A percentile compares a stretch with the other conserved stretches of the same genome.
These are phyloP conservation scores for Aspergillus cejpii DNA, from an alignment of 2,329 filamentous ascomycete genomes.

Conservation along the genomic window DNA sequence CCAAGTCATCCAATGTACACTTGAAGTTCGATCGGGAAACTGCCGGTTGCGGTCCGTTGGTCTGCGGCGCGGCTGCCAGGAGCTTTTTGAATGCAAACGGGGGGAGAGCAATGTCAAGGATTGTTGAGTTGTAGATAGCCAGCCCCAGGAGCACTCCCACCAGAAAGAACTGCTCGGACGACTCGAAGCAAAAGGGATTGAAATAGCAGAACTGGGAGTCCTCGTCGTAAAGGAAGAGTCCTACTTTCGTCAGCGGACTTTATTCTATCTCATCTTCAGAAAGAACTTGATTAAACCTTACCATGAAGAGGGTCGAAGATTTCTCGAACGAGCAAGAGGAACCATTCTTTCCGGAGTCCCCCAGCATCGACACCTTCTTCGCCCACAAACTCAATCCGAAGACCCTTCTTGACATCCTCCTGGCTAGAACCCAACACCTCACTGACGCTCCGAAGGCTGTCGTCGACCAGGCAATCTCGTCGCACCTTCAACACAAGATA, in stretches of 20 bases:
- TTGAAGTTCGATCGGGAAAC: slow-evolving; percentile 55
- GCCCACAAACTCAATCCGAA: slow-evolving; percentile 76
- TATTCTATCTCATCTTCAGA: background rate
- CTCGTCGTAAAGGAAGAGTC: slow-evolving; percentile 88
- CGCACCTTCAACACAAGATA: slow-evolving; percentile 71
- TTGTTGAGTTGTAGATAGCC: slow-evolving; percentile 92
- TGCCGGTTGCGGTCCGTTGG: slow-evolving; percentile 51
- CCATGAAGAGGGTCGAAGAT: slow-evolving; percentile 87
- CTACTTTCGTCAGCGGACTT: slow-evolving; percentile 38
- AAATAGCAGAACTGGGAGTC: slow-evolving; percentile 90
- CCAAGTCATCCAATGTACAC: slow-evolving; percentile 73
- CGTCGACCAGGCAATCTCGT: slow-evolving; percentile 79
- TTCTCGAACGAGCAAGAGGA: slow-evolving; percentile 76
- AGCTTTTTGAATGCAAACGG: slow-evolving; percentile 87
- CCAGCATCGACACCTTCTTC: slow-evolving; percentile 91
- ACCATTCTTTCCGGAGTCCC: slow-evolving; percentile 90
- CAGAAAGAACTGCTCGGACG: slow-evolving; percentile 84
- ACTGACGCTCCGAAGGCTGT: slow-evolving; percentile 77
- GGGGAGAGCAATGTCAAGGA: slow-evolving; percentile 78
- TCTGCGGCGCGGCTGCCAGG: slow-evolving; percentile 64
- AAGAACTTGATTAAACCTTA: slow-evolving; percentile 40
- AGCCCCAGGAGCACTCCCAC: slow-evolving; percentile 81
- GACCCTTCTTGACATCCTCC: slow-evolving; percentile 83
- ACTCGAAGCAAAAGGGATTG: slow-evolving; percentile 83
- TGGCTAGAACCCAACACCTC: slow-evolving; percentile 73